Percentiles rank a stretch among this genome's conserved stretches.
Evolutionary conservation across 345 rosid species (phyloP).

Genomic region (Eutrema heterophyllum): DNA sequence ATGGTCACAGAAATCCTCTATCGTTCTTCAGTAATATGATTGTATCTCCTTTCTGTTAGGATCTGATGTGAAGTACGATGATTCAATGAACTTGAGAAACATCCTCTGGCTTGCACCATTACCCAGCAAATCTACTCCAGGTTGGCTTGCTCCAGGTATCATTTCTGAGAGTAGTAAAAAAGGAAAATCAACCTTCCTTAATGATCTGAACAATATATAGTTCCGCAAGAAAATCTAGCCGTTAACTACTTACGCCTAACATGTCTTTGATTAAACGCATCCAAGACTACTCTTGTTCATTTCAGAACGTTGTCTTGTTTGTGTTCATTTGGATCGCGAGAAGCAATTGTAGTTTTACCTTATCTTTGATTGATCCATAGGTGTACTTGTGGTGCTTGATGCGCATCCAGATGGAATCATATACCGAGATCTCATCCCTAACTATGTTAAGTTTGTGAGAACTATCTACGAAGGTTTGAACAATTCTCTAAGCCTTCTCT

Average conservation of each 20-base stretch:
- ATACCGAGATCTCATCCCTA: constrained; percentile 74
- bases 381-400: constrained; percentile 80
- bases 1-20: background rate
- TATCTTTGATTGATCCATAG: constrained; percentile 31
- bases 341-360: background rate
- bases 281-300: background rate
- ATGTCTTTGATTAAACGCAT: constrained; percentile 2
- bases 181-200: background rate
- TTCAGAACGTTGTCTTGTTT: background rate
- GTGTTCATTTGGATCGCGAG: background rate
- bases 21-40: background rate
- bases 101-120: constrained; percentile 94
- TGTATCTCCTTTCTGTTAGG: constrained; percentile 36
- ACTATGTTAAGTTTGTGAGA: constrained; percentile 58
- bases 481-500: background rate
- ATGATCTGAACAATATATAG: background rate
- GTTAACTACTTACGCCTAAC: background rate
- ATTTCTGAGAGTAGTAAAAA: background rate
- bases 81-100: constrained; percentile 82
- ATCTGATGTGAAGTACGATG: constrained; percentile 57
- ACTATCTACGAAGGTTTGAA: constrained; percentile 86
- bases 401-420: constrained; percentile 82
- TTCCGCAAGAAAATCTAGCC: background rate
- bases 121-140: constrained; percentile 48
- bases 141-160: constrained; percentile 75